Evolutionary conservation across 2,329 filamentous ascomycete species (phyloP), one percentile per base, ranked within the genome.

Genomic region (Xylaria sp.): DNA sequence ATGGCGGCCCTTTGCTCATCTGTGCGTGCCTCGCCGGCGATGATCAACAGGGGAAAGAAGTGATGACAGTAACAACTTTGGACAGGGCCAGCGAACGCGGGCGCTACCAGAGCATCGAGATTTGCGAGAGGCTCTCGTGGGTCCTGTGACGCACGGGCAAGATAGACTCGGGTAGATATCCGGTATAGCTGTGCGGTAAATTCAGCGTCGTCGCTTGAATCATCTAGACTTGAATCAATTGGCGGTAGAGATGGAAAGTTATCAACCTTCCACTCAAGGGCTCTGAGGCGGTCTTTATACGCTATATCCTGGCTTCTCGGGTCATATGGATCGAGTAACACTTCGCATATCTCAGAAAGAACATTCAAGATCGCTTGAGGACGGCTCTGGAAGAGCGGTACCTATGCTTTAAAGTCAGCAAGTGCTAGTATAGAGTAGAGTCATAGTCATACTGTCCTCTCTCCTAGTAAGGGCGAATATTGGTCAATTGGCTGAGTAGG

Each of bases 1-100:
- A 81, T 75, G 1, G 72, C 67, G 0, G 68, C 63, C n/a, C 79
- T 70, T n/a, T 77, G 76, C 42, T 78, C 76, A 5, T 81, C 80
- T 2, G 70, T 76, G 6, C 73, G 69, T 16, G 80, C 77, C 71
- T 81, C 79, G 66, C 79, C 80, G 12, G 75, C 77, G 0, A 81
- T 55, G 23, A 81, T 78, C 18, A 81, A 72, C 1, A 81, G 48
- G 0, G 80, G 80, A 4, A 81, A 81, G 63, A 79, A 77, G 66
- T 79, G 79, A 10, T 71, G 62, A 32, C 79, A 81, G 32, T 12
- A 64, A 21, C 47, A 63, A 2, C 32, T 21, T 16, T 37, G 48
- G 0, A 69, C 25, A 0, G 59, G 61, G 0, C 58, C 75, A 4
- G 65, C 32, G 44, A 76, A 78, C 1, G 68, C 72, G 16, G 29